These are phyloP conservation scores for Phytophthora multivora DNA, from an alignment of 352 stramenopile genomes.

Conservation along the genomic window DNA sequence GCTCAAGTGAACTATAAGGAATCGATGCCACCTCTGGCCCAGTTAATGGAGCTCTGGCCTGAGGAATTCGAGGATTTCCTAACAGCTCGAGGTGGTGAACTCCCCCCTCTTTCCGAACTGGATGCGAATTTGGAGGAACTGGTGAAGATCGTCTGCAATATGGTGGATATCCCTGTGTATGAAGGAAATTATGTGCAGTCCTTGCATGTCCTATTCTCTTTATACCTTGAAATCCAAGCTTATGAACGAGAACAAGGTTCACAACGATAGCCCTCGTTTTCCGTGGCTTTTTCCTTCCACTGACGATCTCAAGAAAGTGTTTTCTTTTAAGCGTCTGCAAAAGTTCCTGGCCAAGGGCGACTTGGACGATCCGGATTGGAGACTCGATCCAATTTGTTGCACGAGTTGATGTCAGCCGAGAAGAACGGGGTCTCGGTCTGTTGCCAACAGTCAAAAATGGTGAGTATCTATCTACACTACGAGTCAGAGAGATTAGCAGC, in stretches of 20 bases:
- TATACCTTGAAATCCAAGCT: constrained; percentile 82
- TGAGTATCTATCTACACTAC: not conserved
- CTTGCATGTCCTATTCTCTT: constrained; percentile 92
- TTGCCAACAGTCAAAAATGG: no score
- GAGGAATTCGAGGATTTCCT: constrained; percentile 84
- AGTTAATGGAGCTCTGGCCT: constrained; percentile 92
- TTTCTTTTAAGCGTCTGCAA: constrained; percentile 51
- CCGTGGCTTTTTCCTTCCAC: constrained; percentile 1
- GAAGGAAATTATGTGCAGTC: constrained; percentile 79
- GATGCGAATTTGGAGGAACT: constrained; percentile 90
- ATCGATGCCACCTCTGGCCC: constrained; percentile 86
- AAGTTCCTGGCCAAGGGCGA: constrained; percentile 74
- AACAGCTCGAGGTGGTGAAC: constrained; percentile 14
- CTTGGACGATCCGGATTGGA: constrained; percentile 69
- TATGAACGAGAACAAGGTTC: constrained; percentile 56
- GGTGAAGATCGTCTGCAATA: constrained; percentile 79
- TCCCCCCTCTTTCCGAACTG: constrained; percentile 52
- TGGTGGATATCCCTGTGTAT: constrained; percentile 94
- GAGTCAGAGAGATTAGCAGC: not conserved
- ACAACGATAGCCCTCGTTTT: constrained; percentile 29
- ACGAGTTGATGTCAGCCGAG: constrained; percentile 65
- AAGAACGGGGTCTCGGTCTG: constrained; percentile 80
- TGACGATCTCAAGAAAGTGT: not conserved
- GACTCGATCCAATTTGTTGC: constrained; percentile 79
- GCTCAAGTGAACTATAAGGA: constrained; percentile 86